Base-by-base conservation (phyloP, 2,329 filamentous ascomycete genomes). In the Tolypocladium amazonense region DNA sequence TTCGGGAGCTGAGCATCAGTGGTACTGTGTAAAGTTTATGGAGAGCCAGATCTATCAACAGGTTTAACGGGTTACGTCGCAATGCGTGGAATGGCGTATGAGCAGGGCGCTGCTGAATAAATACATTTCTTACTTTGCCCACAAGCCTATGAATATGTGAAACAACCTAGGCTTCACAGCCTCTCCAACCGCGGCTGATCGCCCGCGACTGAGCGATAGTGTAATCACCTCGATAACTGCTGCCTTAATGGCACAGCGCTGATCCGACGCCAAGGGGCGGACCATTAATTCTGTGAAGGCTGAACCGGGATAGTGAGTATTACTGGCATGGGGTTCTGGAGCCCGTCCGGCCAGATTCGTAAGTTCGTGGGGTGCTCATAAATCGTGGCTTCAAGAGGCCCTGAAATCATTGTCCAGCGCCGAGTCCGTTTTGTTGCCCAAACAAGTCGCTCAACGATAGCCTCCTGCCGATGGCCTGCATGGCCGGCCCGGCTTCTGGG, bases 1-100 rank as follows among this genome's bases (percentile, higher is more conserved):
- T 99, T 73, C 82, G 94, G 65, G 94, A 97, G 76, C 75, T 99
- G 75, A 97, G 93, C 76, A 99, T 99, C 79, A 88, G 85, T 67
- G 85, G 85, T 53, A 87, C 85, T 3, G 84, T 88, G 58, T 88
- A 73, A 73, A 58, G 43, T 52, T 33, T 14, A 43, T 23, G 25
- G 30, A 33, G 38, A n/a, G 8, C 6, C 23, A 38, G 15, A 23
- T 30, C 30, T 23, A 33, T 23, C n/a, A 45, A 45, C 41, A 4
- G 57, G 9, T 52, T n/a, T 27, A 27, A 43, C 14, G 56, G 37
- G 47, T 23, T 33, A 58, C 45, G 27, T 39, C 37, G 43, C 39
- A n/a, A 55, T 55, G 45, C 25, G 20, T 43, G 50, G 52, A 50
- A 56, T 25, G 53, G 57, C 57, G 57, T 18, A 30, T 12, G 20